Evolutionary conservation across 352 stramenopile genomes (phyloP), one percentile per base, ranked within the genome.

Genomic region (Pythium diclinum): DNA sequence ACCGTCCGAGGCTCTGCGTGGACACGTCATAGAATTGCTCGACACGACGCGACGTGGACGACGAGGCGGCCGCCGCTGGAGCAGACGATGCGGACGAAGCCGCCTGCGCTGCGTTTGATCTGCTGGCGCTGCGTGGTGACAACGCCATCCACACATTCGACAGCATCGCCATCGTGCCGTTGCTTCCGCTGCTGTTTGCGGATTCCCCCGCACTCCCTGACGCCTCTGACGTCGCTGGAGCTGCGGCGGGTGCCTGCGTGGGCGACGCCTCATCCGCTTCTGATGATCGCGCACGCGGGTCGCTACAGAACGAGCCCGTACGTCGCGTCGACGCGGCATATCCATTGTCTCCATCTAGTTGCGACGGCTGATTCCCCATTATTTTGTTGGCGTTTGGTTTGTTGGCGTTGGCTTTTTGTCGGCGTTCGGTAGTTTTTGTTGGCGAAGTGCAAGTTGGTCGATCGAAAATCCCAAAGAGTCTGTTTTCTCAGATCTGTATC

Each of bases 1-100:
- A 89, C 80, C 80, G 71, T 19, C 80, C 80, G 14, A 89, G 59
- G 11, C 74, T 65, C 54, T 85, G 71, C 13, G 64, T 75, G 17
- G 80, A 74, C 2, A 89, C 63, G 23, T 87, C 77, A 65, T 89
- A 87, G 34, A 83, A 72, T 0, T 89, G 75, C 42, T 86, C 76
- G 10, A 87, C 64, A 13, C 76, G 76, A 9, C 77, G 75, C 54
- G 54, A 67, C 10, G 47, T 17, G 51, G 56, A 65, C 13, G 52
- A 10, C 55, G 65, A 46, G 3, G 55, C 5, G 10, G 67, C 40
- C 1, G 64, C 46, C 4, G 57, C 10, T 21, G 42, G 8, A 19
- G 49, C n/a, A 7, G 23, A 19, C 14, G 47, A 42, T 17, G 40
- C 11, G 32, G 65, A 23, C 19, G 25, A 0, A 19, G 51, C 57